Percentiles rank a stretch among this genome's conserved stretches.
Evolutionary conservation across 345 rosid genomes (phyloP).

Genomic region (Garcia nutans): DNA sequence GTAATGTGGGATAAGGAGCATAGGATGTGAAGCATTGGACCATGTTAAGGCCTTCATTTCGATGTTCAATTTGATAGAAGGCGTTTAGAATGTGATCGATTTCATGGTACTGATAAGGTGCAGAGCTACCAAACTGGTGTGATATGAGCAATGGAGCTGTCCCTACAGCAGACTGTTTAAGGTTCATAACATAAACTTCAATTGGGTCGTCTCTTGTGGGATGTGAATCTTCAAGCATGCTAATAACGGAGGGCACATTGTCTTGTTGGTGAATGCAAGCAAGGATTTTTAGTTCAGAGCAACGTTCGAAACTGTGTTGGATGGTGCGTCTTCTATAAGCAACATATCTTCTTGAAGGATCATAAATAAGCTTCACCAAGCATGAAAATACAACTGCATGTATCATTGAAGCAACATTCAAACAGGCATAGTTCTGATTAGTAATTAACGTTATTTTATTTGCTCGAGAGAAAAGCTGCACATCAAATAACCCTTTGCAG

Average conservation of each 20-base stretch:
- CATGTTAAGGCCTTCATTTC: conserved; percentile 21
- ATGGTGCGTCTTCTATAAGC: conserved; percentile 40
- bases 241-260: conserved; percentile 30
- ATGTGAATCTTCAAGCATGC: conserved; percentile 33
- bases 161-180: conserved; percentile 29
- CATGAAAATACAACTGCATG: conserved; percentile 20
- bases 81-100: conserved; percentile 14
- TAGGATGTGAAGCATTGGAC: conserved; percentile 40
- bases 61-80: conserved; percentile 14
- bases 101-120: not conserved
- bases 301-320: conserved; percentile 19
- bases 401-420: conserved; percentile 30
- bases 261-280: conserved; percentile 42
- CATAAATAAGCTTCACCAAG: conserved; percentile 29
- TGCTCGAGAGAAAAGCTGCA: conserved; percentile 30
- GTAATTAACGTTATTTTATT: conserved; percentile 15
- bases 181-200: conserved; percentile 33
- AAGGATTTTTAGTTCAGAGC: conserved; percentile 36
- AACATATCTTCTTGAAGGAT: conserved; percentile 39
- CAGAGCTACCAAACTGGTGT: not conserved
- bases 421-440: conserved; percentile 24
- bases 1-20: conserved; percentile 41
- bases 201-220: conserved; percentile 30
- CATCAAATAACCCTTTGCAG: conserved; percentile 43
- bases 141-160: conserved; percentile 11